Evolutionary conservation across 2,329 filamentous ascomycete genomes (phyloP).

Genomic region (Lachnellula hyalina): DNA sequence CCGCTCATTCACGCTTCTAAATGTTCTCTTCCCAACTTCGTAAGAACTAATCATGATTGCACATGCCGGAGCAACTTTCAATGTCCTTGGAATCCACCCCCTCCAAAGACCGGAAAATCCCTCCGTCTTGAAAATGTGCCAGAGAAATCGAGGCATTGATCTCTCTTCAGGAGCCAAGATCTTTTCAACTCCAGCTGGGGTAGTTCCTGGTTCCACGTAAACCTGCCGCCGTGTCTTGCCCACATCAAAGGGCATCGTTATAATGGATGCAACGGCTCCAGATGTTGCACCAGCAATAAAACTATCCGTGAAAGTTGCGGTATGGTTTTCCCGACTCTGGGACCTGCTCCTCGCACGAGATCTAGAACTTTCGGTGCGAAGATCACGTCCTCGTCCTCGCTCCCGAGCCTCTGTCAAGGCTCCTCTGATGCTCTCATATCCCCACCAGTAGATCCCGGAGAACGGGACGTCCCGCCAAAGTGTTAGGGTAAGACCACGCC

Average conservation of each 20-base stretch:
- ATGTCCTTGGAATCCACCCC: slow-evolving; percentile 84
- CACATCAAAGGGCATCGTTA: slow-evolving; percentile 95
- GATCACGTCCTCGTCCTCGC: slow-evolving; percentile 39
- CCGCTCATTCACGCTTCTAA: slow-evolving; percentile 65
- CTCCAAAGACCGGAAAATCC: slow-evolving; percentile 77
- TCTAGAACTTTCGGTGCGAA: slow-evolving; percentile 36
- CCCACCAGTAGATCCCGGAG: slow-evolving; percentile 96
- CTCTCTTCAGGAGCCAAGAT: slow-evolving; percentile 61
- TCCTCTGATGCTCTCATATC: slow-evolving; percentile 80
- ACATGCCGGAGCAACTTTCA: slow-evolving; percentile 94
- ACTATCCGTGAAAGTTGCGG: slow-evolving; percentile 77
- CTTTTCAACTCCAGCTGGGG: slow-evolving; percentile 31
- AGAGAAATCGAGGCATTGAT: slow-evolving; percentile 76
- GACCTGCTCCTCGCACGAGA: slow-evolving; percentile 46
- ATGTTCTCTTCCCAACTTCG: slow-evolving; percentile 89
- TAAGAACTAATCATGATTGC: slow-evolving; percentile 99
- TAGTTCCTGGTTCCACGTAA: slow-evolving; percentile 49
- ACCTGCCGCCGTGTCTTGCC: slow-evolving; percentile 95
- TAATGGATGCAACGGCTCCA: slow-evolving; percentile 76
- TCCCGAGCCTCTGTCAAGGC: slow-evolving; percentile 64
- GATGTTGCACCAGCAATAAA: slow-evolving; percentile 82
- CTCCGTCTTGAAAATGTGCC: slow-evolving; percentile 85
- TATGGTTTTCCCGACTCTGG: slow-evolving; percentile 64
- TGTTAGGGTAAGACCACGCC: slow-evolving; percentile 84
- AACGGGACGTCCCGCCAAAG: slow-evolving; percentile 97